These are phyloP conservation scores for Boeremia exigua DNA, from an alignment of 2,329 filamentous ascomycete genomes.

Conservation along the genomic window DNA sequence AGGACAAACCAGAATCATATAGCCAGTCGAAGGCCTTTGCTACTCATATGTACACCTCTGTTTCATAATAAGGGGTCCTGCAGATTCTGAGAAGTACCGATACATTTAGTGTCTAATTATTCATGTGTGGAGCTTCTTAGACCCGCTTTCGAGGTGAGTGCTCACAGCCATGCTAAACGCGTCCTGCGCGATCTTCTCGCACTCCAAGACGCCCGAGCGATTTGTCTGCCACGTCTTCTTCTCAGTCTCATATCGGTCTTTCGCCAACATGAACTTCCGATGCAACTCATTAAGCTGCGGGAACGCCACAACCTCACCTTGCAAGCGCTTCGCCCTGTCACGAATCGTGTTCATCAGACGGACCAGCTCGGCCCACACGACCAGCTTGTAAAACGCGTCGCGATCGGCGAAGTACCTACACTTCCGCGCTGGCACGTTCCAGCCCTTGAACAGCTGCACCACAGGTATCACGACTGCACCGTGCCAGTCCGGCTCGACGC, in stretches of 20 bases:
- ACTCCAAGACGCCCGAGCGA: background rate
- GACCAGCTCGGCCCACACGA: slow-evolving; percentile 22
- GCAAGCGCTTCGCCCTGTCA: background rate
- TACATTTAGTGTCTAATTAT: background rate
- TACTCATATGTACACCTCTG: no score
- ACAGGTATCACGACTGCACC: slow-evolving; percentile 8
- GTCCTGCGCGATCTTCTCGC: slow-evolving; percentile 19
- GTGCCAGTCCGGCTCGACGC: background rate
- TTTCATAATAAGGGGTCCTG: no score
- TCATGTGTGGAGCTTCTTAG: background rate
- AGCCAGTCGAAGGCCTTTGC: no score
- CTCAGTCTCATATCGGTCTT: slow-evolving; percentile 14
- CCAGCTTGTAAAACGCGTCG: slow-evolving; percentile 17
- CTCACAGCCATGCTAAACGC: slow-evolving; percentile 8
- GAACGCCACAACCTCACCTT: background rate
- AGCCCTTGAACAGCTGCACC: slow-evolving; percentile 15
- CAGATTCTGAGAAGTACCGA: no score
- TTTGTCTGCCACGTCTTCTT: slow-evolving; percentile 12
- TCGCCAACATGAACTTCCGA: slow-evolving; percentile 10
- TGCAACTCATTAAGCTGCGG: slow-evolving; percentile 14
- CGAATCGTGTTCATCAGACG: slow-evolving; percentile 17
- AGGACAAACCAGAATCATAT: no score
- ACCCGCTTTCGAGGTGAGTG: background rate
- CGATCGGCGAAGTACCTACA: slow-evolving; percentile 10
- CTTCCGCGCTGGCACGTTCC: slow-evolving; percentile 1